Percentiles rank a stretch among this genome's conserved stretches.
Conservation (phyloP, 2,329 filamentous ascomycete species). For the Venturia carpophila region DNA sequence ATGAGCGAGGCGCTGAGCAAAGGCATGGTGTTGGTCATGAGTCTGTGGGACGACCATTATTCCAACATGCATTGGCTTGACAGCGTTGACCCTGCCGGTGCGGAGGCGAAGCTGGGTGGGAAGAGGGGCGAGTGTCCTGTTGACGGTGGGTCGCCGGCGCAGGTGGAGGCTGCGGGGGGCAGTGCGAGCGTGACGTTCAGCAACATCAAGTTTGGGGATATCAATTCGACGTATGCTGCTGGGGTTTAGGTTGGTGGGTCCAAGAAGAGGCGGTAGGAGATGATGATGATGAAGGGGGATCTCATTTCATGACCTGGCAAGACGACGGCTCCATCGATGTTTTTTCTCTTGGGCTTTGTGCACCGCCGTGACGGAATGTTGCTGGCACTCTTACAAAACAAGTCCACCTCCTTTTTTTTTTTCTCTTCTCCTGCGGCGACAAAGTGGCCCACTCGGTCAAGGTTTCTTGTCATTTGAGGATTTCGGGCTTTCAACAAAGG, state of each 20-base stretch:
- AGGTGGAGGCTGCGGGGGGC: constrained; percentile 31
- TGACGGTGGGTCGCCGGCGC: constrained; percentile 31
- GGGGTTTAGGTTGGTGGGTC: background rate
- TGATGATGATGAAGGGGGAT: no score
- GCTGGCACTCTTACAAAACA: no score
- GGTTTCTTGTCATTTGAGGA: no score
- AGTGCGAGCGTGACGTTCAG: constrained; percentile 32
- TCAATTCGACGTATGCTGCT: constrained; percentile 31
- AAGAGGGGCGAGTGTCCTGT: constrained; percentile 32
- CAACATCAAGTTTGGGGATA: constrained; percentile 36
- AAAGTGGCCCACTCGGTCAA: no score
- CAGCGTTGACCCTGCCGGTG: constrained; percentile 26
- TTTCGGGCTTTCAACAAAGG: no score
- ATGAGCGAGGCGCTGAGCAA: constrained; percentile 48
- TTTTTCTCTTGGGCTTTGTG: no score
- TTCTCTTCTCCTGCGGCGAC: no score
- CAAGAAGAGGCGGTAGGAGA: no score
- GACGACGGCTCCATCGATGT: no score
- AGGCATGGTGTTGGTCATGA: constrained; percentile 59
- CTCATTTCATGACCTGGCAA: no score
- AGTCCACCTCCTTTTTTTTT: no score
- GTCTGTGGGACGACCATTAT: constrained; percentile 57
- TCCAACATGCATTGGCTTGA: constrained; percentile 71
- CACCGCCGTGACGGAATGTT: no score
- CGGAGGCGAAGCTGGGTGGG: constrained; percentile 31